Percentiles rank a stretch among this genome's conserved stretches.
Conservation (phyloP, 768 basidiomycete genomes). For the Russula vinacea region DNA sequence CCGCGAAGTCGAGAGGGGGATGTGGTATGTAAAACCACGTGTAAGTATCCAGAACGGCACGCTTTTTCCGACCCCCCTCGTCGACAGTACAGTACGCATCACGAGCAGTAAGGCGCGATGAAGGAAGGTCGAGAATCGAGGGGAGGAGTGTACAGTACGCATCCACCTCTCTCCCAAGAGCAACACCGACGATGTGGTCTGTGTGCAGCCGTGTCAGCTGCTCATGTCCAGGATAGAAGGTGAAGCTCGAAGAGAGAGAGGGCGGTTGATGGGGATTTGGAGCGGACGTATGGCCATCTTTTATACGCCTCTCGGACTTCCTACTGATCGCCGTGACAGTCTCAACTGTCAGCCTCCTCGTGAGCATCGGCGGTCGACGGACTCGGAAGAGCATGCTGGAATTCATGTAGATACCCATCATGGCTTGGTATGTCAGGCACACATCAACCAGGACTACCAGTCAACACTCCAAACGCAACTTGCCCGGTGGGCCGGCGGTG, state of each 20-base stretch:
- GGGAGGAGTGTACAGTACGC: background rate
- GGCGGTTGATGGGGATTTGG: background rate
- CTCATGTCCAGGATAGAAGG: background rate
- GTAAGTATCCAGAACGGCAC: background rate
- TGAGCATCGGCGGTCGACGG: too few relatives aligned
- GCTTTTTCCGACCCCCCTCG: constrained; percentile 1
- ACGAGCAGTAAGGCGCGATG: background rate
- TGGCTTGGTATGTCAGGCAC: too few relatives aligned
- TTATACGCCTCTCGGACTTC: background rate
- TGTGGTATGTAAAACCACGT: background rate
- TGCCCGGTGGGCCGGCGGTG: too few relatives aligned
- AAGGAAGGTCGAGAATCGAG: constrained; percentile 3
- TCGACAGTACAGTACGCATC: background rate
- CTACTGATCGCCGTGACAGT: too few relatives aligned
- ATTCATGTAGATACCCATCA: background rate
- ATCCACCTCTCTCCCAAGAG: background rate
- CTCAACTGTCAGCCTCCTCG: background rate
- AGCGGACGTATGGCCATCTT: background rate
- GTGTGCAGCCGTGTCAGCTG: background rate
- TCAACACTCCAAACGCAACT: background rate
- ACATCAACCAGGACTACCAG: too few relatives aligned
- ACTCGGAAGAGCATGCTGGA: background rate
- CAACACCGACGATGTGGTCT: background rate
- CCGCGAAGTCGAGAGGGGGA: background rate
- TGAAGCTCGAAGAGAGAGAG: background rate